A percentile compares a stretch with the other conserved stretches of the same genome.
Conservation (phyloP, 1,284 basidiomycete genomes). For the Serendipita sp. region DNA sequence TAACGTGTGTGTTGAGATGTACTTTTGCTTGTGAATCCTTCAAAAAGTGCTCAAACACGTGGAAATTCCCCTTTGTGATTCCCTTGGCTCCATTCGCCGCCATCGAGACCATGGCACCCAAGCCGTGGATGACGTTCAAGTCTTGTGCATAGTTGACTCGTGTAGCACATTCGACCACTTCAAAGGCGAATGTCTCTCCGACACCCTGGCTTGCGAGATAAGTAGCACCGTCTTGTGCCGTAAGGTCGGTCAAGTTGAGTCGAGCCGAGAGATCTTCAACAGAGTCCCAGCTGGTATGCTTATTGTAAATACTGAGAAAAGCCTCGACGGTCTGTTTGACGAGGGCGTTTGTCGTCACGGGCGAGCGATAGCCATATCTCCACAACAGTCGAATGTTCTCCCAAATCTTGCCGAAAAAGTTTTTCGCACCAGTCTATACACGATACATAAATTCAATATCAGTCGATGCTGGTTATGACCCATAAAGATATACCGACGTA, state of each 20-base stretch:
- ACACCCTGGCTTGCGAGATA: conserved; percentile 48
- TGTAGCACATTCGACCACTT: conserved; percentile 73
- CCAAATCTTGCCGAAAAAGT: conserved; percentile 41
- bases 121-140: conserved; percentile 60
- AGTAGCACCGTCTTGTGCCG: conserved; percentile 40
- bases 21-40: conserved; percentile 53
- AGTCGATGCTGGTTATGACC: not conserved
- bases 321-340: conserved; percentile 41
- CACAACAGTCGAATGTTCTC: conserved; percentile 57
- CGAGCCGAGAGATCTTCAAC: conserved; percentile 39
- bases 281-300: conserved; percentile 50
- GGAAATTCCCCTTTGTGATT: conserved; percentile 72
- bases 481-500: conserved; percentile 20
- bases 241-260: conserved; percentile 40
- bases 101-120: conserved; percentile 64
- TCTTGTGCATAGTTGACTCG: conserved; percentile 83
- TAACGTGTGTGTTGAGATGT: conserved; percentile 52
- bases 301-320: conserved; percentile 46
- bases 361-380: conserved; percentile 69
- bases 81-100: conserved; percentile 55
- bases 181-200: conserved; percentile 46
- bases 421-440: conserved; percentile 37
- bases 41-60: conserved; percentile 75
- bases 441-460: not conserved
- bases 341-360: conserved; percentile 40